A percentile compares a stretch with the other conserved stretches of the same genome.
These are phyloP conservation scores for Leccinum truebloodii DNA, from an alignment of 768 basidiomycete species.

Conservation along the genomic window DNA sequence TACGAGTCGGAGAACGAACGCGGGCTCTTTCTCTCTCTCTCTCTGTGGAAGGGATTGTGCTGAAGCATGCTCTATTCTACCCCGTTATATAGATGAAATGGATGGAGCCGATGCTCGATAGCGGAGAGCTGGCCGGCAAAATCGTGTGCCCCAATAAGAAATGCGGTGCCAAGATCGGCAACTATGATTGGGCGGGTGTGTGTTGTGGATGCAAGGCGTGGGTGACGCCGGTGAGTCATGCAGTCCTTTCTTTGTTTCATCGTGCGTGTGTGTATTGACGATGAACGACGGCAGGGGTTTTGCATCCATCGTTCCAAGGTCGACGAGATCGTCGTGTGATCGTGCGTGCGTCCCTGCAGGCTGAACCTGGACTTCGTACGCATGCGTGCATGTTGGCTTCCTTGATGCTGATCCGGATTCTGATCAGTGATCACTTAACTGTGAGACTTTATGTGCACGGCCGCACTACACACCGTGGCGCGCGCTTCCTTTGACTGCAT, in stretches of 20 bases:
- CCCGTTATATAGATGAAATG: constrained; percentile 70
- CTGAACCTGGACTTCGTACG: background rate
- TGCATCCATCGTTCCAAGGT: constrained; percentile 71
- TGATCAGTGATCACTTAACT: background rate
- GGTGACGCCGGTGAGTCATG: constrained; percentile 73
- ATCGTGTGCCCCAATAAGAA: constrained; percentile 91
- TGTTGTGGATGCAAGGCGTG: constrained; percentile 90
- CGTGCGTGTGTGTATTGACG: background rate
- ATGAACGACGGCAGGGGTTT: constrained; percentile 41
- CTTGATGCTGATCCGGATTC: background rate
- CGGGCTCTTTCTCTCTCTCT: background rate
- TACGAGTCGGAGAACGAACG: background rate
- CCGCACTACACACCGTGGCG: background rate
- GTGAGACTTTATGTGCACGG: background rate
- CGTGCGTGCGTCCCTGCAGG: background rate
- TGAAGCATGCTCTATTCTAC: background rate
- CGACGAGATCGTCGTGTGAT: constrained; percentile 50
- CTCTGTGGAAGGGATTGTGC: background rate
- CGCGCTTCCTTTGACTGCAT: background rate
- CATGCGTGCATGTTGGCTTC: background rate
- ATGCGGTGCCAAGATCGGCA: constrained; percentile 89
- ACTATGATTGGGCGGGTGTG: constrained; percentile 96
- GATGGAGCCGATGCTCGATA: constrained; percentile 85
- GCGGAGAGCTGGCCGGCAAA: constrained; percentile 84
- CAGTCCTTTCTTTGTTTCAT: background rate